Conservation (phyloP, 2,329 filamentous ascomycete genomes). For the Diplodia seriata region DNA sequence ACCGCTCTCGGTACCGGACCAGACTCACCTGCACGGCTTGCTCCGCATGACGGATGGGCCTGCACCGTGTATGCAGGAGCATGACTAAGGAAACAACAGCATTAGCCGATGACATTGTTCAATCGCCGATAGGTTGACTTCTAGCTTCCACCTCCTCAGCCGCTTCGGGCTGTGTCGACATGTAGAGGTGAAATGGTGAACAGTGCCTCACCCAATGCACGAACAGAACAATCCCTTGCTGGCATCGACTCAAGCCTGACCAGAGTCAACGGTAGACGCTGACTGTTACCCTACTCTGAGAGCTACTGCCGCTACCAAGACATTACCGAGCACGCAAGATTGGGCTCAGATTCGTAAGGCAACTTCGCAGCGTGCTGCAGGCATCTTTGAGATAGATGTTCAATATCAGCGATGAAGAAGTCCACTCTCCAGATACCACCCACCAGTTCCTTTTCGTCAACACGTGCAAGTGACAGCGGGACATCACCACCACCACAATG, state of each 20-base stretch:
- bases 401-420: background rate
- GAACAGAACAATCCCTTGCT: background rate
- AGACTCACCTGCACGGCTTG: background rate
- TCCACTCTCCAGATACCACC: background rate
- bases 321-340: conserved; percentile 25
- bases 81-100: conserved; percentile 3
- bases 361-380: background rate
- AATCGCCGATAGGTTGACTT: background rate
- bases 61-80: conserved; percentile 3
- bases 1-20: conserved; percentile 8
- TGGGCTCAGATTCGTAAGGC: conserved; percentile 8
- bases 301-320: conserved; percentile 3
- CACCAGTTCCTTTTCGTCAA: too few relatives aligned
- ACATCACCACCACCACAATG: background rate
- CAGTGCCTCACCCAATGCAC: background rate
- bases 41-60: background rate
- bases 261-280: background rate
- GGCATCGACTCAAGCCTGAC: background rate
- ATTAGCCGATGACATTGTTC: conserved; percentile 11
- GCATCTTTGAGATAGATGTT: background rate
- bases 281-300: background rate
- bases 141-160: too few relatives aligned
- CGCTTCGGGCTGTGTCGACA: background rate
- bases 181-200: background rate
- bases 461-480: background rate